These are phyloP conservation scores for Malassezia arunalokei DNA, from an alignment of 1,284 basidiomycete genomes.

Conservation along the genomic window DNA sequence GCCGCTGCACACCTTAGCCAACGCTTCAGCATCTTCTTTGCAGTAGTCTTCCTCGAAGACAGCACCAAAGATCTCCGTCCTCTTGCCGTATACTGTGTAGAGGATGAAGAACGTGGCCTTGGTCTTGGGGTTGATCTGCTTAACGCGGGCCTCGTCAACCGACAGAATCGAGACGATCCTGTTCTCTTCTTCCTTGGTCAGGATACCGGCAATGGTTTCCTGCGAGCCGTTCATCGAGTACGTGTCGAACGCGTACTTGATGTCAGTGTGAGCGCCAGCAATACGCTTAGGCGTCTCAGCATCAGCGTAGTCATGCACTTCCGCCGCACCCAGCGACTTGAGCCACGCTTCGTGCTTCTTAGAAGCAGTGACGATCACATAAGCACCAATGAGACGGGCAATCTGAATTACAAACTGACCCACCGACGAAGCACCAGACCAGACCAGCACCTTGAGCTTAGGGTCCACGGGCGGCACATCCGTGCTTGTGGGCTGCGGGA, in stretches of 20 bases:
- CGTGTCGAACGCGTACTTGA: slow-evolving; percentile 35
- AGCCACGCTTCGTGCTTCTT: slow-evolving; percentile 37
- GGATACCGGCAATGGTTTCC: slow-evolving; percentile 22
- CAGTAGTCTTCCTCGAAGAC: slow-evolving; percentile 20
- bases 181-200: slow-evolving; percentile 21
- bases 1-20: slow-evolving; percentile 16
- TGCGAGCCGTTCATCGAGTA: slow-evolving; percentile 37
- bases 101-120: slow-evolving; percentile 30
- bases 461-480: slow-evolving; percentile 17
- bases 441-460: slow-evolving; percentile 47
- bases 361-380: slow-evolving; percentile 49
- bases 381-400: slow-evolving; percentile 49
- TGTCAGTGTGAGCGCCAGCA: slow-evolving; percentile 28
- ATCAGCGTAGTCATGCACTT: slow-evolving; percentile 51
- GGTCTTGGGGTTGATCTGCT: slow-evolving; percentile 25
- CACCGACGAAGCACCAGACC: slow-evolving; percentile 52
- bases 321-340: slow-evolving; percentile 32
- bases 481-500: slow-evolving; percentile 16
- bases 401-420: slow-evolving; percentile 50
- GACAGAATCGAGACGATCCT: slow-evolving; percentile 32
- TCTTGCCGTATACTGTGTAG: slow-evolving; percentile 27
- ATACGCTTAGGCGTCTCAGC: slow-evolving; percentile 31
- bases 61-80: slow-evolving; percentile 17
- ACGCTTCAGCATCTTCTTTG: slow-evolving; percentile 7
- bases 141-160: slow-evolving; percentile 25